Evolutionary conservation across 805 yeast genomes (phyloP), one percentile per base, ranked within the genome.

Genomic region (Pichia gijzeniarum): DNA sequence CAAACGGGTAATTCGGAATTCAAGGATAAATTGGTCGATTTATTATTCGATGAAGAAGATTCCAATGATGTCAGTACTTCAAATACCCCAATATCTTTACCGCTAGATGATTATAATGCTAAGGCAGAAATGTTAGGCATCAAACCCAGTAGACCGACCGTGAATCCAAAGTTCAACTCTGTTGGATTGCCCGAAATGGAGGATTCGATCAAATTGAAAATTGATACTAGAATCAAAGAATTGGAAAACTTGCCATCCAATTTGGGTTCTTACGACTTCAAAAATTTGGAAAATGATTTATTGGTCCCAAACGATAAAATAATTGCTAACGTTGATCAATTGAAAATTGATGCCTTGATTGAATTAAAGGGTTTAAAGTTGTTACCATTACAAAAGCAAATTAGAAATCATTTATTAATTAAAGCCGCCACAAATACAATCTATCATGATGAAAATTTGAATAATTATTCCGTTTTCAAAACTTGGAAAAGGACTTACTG

Each of bases 401-500:
- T 84, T 42, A 80, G 87, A 59, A 82, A 80, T 56, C 72, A 70
- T 50, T 59, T 85, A 19, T 61, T 84, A n/a, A 61, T 59, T 31
- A 54, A 57, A 31, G 48, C 57, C 3, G 54, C 63, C 19, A 51
- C 62, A 8, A 50, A 56, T 74, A 44, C 83, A 5, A 82, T 82
- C 55, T 74, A 75, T 51, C 67, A 69, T 43, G 71, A 74, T 48
- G 76, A 77, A 5, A 64, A 67, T 33, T 62, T 83, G 47, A 72
- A 72, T 41, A 69, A 71, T 38, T 72, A 77, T 45, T 74, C 85
- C 4, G 68, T 75, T 40, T 74, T 82, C 2, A 68, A 76, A 53
- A 80, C 84, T 37, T 85, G 87, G 41, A 82, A 80, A 56, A 71
- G 95, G 58, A 76, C 86, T 0, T 73, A 78, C 47, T 80, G 80